A percentile compares a stretch with the other conserved stretches of the same genome.
Conservation (phyloP, 352 stramenopile genomes). For the Pythium guiyangense region DNA sequence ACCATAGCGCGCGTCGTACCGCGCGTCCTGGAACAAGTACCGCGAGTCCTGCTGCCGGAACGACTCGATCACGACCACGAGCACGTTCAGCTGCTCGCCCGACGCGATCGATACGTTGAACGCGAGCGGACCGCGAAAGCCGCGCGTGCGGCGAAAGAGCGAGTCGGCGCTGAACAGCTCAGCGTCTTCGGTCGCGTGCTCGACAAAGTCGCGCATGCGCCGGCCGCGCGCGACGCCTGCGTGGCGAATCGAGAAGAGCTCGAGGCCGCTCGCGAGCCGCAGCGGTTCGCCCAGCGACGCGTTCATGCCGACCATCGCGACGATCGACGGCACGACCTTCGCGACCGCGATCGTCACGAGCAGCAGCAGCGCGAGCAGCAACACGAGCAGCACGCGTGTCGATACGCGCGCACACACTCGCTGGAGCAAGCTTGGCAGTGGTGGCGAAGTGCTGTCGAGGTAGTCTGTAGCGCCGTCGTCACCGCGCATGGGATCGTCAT, state of each 20-base stretch:
- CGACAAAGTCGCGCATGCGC: too few relatives aligned
- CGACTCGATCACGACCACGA: slow-evolving; percentile 66
- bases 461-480: too few relatives aligned
- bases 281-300: slow-evolving; percentile 44
- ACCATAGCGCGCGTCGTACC: too few relatives aligned
- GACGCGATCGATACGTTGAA: slow-evolving; percentile 43
- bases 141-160: slow-evolving; percentile 39
- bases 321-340: slow-evolving; percentile 35
- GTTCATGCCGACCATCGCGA: slow-evolving; percentile 55
- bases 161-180: slow-evolving; percentile 32
- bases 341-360: slow-evolving; percentile 21
- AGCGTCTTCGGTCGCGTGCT: too few relatives aligned
- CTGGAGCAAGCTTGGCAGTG: slow-evolving; percentile 1
- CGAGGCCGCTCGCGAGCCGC: slow-evolving; percentile 30
- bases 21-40: too few relatives aligned
- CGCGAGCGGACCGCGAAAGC: slow-evolving; percentile 43
- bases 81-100: too few relatives aligned
- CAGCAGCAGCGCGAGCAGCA: slow-evolving; percentile 19
- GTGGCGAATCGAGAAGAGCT: too few relatives aligned
- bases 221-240: too few relatives aligned
- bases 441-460: too few relatives aligned
- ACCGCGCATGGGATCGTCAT: too few relatives aligned
- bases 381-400: slow-evolving; percentile 5
- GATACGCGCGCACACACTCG: slow-evolving; percentile 17
- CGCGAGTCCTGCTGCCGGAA: slow-evolving; percentile 56